A percentile compares a stretch with the other conserved stretches of the same genome.
phyloP scores from a whole-genome alignment of 1,284 basidiomycete genomes.

The Moesziomyces antarcticus region DNA sequence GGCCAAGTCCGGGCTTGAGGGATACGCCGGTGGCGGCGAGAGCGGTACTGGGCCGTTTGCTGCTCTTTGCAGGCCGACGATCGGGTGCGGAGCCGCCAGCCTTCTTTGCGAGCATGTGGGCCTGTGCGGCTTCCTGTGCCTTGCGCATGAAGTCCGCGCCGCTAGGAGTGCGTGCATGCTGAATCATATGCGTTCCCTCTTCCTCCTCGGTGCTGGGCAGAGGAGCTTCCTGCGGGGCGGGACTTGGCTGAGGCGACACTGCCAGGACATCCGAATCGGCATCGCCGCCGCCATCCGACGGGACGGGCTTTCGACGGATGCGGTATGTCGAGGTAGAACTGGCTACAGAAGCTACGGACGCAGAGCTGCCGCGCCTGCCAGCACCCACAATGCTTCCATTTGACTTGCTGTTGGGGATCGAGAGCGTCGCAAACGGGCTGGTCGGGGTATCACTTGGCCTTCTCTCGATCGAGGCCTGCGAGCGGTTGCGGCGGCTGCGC shows the following conservation, averaged over 20 bases:
- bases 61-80: not conserved
- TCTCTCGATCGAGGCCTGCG: slow-evolving; percentile 10
- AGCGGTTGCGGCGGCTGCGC: slow-evolving; percentile 1
- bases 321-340: slow-evolving; percentile 47
- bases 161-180: slow-evolving; percentile 22
- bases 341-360: slow-evolving; percentile 27
- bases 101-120: slow-evolving; percentile 13
- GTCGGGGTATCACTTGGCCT: slow-evolving; percentile 1
- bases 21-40: slow-evolving; percentile 2
- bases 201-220: slow-evolving; percentile 19
- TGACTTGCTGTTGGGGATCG: slow-evolving; percentile 9
- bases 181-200: slow-evolving; percentile 5
- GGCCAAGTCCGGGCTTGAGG: slow-evolving; percentile 1
- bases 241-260: slow-evolving; percentile 11
- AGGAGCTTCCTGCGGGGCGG: slow-evolving; percentile 2
- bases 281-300: slow-evolving; percentile 25
- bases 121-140: slow-evolving; percentile 31
- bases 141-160: slow-evolving; percentile 26
- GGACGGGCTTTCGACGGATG: slow-evolving; percentile 43
- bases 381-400: slow-evolving; percentile 6
- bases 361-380: slow-evolving; percentile 23
- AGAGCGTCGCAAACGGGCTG: slow-evolving; percentile 26
- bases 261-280: slow-evolving; percentile 1
- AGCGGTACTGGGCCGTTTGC: slow-evolving; percentile 20
- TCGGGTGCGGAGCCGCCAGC: not conserved